Evolutionary conservation across 805 yeast genomes (phyloP).

Genomic region (Blastobotrys peoriensis): DNA sequence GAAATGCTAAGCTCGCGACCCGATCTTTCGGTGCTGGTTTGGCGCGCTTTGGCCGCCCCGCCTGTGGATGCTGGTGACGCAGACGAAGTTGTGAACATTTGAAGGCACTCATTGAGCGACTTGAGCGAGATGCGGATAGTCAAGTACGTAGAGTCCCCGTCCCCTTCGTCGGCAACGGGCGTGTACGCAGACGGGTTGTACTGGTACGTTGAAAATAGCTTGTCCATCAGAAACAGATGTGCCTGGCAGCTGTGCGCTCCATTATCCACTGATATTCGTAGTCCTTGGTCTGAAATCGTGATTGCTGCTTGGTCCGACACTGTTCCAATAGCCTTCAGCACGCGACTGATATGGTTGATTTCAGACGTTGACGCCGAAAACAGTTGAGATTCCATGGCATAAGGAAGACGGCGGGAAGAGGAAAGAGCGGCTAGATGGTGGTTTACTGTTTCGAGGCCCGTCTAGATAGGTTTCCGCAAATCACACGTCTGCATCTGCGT

Average conservation of each 20-base stretch:
- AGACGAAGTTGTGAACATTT: conserved; percentile 16
- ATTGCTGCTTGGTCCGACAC: conserved; percentile 38
- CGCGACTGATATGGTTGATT: conserved; percentile 41
- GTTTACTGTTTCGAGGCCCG: no score
- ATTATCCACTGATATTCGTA: conserved; percentile 42
- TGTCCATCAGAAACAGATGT: conserved; percentile 16
- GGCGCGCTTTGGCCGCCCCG: neutral
- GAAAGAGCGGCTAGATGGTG: no score
- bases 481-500: no score
- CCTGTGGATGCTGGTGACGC: no score
- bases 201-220: conserved; percentile 19
- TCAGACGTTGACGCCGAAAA: conserved; percentile 45
- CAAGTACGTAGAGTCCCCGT: conserved; percentile 1
- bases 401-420: neutral
- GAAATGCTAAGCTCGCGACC: no score
- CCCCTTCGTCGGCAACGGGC: conserved; percentile 1
- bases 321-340: conserved; percentile 38
- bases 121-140: conserved; percentile 18
- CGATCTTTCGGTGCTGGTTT: neutral
- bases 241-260: conserved; percentile 21
- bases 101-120: conserved; percentile 22
- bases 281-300: conserved; percentile 44
- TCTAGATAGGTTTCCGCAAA: no score
- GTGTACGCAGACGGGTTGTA: conserved; percentile 6
- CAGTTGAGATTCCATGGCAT: conserved; percentile 1